A percentile compares a stretch with the other conserved stretches of the same genome.
Conservation (phyloP, 148 eudicot species). For the Drosera capensis region DNA sequence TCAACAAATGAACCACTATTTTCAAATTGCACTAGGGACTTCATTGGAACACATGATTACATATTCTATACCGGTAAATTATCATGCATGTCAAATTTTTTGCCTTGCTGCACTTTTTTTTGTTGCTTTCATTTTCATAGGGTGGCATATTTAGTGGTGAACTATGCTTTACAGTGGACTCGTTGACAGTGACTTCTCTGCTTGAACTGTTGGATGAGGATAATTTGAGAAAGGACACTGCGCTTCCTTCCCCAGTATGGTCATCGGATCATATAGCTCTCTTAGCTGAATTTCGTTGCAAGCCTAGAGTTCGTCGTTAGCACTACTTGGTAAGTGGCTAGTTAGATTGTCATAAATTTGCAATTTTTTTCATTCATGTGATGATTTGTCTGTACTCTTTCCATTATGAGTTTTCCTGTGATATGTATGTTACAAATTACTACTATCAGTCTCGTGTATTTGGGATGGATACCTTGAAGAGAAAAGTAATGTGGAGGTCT, state of each 20-base stretch:
- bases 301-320: slow-evolving; percentile 70
- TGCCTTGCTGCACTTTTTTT: not conserved
- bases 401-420: no score
- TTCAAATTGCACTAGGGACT: slow-evolving; percentile 90
- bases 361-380: slow-evolving; percentile 2
- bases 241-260: slow-evolving; percentile 99
- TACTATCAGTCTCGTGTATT: no score
- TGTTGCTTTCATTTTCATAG: not conserved
- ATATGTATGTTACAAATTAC: no score
- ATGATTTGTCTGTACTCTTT: not conserved
- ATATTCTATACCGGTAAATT: slow-evolving; percentile 84
- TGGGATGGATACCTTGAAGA: no score
- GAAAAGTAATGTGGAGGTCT: no score
- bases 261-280: slow-evolving; percentile 98
- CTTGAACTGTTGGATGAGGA: slow-evolving; percentile 97
- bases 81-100: not conserved
- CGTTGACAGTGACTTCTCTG: slow-evolving; percentile 84
- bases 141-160: not conserved
- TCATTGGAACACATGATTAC: slow-evolving; percentile 90
- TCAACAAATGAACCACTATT: slow-evolving; percentile 80
- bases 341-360: not conserved
- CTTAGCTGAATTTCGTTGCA: slow-evolving; percentile 93
- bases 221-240: slow-evolving; percentile 87
- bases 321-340: slow-evolving; percentile 11
- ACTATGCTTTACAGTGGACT: slow-evolving; percentile 53